Conservation (phyloP, 305 asterid genomes). For the Fraxinus paxiana region DNA sequence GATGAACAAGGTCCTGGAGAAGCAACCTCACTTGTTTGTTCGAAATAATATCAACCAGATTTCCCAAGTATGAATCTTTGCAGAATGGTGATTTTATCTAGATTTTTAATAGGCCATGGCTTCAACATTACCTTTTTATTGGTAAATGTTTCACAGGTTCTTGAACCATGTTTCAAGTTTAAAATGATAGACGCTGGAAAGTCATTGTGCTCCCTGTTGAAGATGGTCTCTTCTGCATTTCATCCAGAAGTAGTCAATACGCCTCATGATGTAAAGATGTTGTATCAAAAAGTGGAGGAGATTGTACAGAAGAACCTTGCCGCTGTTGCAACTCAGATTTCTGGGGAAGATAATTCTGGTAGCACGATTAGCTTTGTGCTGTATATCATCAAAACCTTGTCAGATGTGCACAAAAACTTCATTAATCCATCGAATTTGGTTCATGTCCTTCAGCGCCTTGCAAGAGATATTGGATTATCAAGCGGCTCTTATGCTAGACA, state of each 20-base stretch:
- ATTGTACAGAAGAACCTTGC: constrained; percentile 97
- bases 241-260: constrained; percentile 82
- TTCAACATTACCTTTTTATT: constrained; percentile 12
- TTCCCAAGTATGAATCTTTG: constrained; percentile 60
- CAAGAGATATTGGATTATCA: constrained; percentile 83
- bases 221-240: constrained; percentile 90
- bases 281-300: constrained; percentile 96
- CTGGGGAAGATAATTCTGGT: constrained; percentile 90
- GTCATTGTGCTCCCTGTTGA: constrained; percentile 85
- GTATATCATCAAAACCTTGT: constrained; percentile 74
- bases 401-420: constrained; percentile 86
- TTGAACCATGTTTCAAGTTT: constrained; percentile 97
- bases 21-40: constrained; percentile 94
- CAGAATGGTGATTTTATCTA: constrained; percentile 18
- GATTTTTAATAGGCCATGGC: constrained; percentile 14
- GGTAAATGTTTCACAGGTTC: constrained; percentile 52
- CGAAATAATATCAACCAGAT: constrained; percentile 91
- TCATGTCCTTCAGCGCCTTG: constrained; percentile 93
- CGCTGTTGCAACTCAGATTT: constrained; percentile 75
- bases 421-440: constrained; percentile 78
- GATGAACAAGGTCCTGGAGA: constrained; percentile 97
- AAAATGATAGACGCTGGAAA: constrained; percentile 98
- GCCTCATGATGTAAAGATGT: constrained; percentile 75
- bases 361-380: constrained; percentile 95
- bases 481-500: constrained; percentile 78